Conservation (phyloP, 345 rosid genomes). For the Lepidium africanum region DNA sequence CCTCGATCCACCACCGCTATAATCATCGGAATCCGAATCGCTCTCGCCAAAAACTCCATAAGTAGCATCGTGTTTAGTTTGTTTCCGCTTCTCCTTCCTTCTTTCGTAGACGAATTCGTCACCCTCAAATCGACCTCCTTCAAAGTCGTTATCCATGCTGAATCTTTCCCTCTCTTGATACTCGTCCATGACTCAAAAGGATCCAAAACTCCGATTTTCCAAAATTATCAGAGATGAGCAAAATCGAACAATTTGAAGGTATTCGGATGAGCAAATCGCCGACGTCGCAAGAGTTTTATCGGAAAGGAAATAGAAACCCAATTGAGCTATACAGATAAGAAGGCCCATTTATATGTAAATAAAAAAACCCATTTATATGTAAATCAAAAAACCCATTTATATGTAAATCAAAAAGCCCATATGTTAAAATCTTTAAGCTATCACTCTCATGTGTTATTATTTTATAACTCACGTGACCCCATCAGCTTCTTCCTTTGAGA, state of each 20-base stretch:
- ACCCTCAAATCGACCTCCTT: conserved; percentile 64
- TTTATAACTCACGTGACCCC: not conserved
- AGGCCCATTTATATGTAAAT: not conserved
- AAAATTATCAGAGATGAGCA: not conserved
- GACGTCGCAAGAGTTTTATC: no score
- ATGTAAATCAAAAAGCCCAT: conserved; percentile 4
- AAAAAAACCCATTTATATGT: not conserved
- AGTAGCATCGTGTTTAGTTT: conserved; percentile 60
- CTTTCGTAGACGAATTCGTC: conserved; percentile 63
- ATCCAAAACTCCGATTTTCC: not conserved
- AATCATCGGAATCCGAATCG: conserved; percentile 52
- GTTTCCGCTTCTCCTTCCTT: conserved; percentile 57
- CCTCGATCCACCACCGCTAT: conserved; percentile 40
- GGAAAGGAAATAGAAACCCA: no score
- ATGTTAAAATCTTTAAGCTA: not conserved
- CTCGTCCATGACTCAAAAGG: conserved; percentile 49
- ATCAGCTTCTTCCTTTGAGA: not conserved
- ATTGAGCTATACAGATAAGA: not conserved
- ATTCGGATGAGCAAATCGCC: conserved; percentile 8
- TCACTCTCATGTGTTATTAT: not conserved
- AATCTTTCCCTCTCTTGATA: conserved; percentile 84
- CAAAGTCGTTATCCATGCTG: conserved; percentile 76
- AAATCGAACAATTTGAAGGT: not conserved
- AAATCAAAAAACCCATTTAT: not conserved
- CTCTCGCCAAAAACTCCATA: conserved; percentile 60